These are phyloP conservation scores for Epichloe gansuensis DNA, from an alignment of 2,329 filamentous ascomycete genomes.

Conservation along the genomic window DNA sequence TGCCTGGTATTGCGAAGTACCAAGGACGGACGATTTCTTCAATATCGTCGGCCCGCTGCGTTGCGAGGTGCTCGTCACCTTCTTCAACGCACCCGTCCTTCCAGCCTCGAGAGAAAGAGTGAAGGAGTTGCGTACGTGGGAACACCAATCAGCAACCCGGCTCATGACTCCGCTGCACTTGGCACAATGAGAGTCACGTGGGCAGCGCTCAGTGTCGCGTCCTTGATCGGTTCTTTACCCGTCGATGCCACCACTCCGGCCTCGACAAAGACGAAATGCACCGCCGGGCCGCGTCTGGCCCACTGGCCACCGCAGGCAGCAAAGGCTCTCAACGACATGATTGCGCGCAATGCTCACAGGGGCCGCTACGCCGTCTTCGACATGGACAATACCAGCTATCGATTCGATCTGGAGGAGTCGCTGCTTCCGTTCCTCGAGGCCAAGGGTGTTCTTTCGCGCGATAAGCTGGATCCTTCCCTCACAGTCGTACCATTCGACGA, in stretches of 20 bases:
- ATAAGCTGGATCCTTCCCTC: constrained; percentile 26
- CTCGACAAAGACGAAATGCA: not conserved
- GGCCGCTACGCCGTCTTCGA: constrained; percentile 28
- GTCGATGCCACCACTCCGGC: not conserved
- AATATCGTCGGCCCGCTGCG: too few species aligned
- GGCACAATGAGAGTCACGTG: not conserved
- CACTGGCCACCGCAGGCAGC: constrained; percentile 27
- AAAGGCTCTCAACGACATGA: constrained; percentile 23
- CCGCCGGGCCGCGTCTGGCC: not conserved
- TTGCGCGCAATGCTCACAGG: constrained; percentile 23
- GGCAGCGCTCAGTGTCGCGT: not conserved
- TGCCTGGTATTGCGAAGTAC: too few species aligned
- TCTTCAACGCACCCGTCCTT: too few species aligned
- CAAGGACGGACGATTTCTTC: too few species aligned
- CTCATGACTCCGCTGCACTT: not conserved
- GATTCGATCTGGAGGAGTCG: constrained; percentile 30
- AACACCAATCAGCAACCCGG: not conserved
- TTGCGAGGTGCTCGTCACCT: too few species aligned
- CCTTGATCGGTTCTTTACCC: not conserved
- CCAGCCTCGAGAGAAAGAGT: too few species aligned
- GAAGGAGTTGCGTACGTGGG: too few species aligned
- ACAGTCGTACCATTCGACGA: constrained; percentile 30
- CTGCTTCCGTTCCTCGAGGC: constrained; percentile 30
- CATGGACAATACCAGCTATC: constrained; percentile 33
- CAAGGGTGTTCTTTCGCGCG: constrained; percentile 26